A percentile compares a stretch with the other conserved stretches of the same genome.
Evolutionary conservation across 2,329 filamentous ascomycete genomes (phyloP).

Genomic region (Leptographium radiaticola): DNA sequence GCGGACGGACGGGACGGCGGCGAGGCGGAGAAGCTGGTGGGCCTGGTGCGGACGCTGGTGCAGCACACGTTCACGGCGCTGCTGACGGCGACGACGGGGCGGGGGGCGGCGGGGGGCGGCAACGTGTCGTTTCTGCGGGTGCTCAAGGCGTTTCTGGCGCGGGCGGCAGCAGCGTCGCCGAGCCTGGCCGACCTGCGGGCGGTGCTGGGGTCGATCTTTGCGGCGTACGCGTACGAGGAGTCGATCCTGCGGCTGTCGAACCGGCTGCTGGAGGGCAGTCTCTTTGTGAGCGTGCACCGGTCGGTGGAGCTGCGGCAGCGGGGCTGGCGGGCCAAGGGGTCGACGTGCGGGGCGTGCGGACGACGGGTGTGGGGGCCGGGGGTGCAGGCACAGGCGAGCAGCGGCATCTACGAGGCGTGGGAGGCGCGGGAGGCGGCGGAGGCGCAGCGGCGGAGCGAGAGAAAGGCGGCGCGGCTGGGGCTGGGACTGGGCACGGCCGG

Average conservation of each 20-base stretch:
- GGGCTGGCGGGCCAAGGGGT: constrained; percentile 80
- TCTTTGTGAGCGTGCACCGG: constrained; percentile 71
- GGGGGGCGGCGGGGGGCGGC: constrained; percentile 16
- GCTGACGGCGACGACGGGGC: constrained; percentile 33
- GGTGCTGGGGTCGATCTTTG: constrained; percentile 80
- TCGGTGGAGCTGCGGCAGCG: constrained; percentile 63
- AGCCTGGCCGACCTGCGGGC: constrained; percentile 75
- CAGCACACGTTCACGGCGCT: constrained; percentile 86
- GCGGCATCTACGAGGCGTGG: constrained; percentile 67
- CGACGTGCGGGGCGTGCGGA: constrained; percentile 78
- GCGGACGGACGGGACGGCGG: constrained; percentile 4
- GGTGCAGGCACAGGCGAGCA: constrained; percentile 25
- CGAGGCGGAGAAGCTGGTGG: constrained; percentile 48
- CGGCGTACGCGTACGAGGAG: constrained; percentile 90
- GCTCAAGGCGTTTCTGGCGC: constrained; percentile 73
- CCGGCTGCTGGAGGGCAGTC: constrained; percentile 71
- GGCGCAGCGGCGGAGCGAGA: constrained; percentile 25
- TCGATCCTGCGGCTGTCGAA: constrained; percentile 78
- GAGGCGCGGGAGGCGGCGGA: constrained; percentile 45
- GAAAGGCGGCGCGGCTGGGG: constrained; percentile 8
- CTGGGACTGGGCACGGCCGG: constrained; percentile 20
- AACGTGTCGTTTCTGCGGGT: constrained; percentile 79
- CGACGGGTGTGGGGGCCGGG: constrained; percentile 81
- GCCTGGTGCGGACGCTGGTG: constrained; percentile 62
- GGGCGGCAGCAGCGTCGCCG: constrained; percentile 69